phyloP scores from a whole-genome alignment of 768 basidiomycete genomes.

The Suillus bovinus region DNA sequence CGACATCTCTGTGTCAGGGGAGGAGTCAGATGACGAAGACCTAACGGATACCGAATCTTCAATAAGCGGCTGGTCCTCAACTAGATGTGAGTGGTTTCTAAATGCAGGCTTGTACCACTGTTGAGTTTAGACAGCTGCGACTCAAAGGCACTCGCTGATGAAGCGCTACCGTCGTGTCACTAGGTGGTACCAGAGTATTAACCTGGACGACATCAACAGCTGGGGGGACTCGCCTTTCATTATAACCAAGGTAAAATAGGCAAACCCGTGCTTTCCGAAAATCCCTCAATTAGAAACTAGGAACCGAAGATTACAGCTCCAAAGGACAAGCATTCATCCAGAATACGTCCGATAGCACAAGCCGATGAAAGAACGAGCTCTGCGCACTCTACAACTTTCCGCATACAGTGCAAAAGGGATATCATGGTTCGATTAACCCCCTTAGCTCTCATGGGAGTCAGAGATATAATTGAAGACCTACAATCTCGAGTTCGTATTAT shows the following conservation, averaged over 20 bases:
- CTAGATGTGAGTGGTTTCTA: slow-evolving; percentile 27
- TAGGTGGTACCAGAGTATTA: slow-evolving; percentile 45
- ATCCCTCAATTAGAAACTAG: background rate
- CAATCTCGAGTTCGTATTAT: slow-evolving; percentile 42
- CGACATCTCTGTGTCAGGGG: slow-evolving; percentile 58
- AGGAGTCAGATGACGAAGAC: slow-evolving; percentile 80
- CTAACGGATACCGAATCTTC: slow-evolving; percentile 50
- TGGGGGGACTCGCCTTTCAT: slow-evolving; percentile 53
- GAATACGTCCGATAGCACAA: background rate
- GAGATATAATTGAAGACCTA: slow-evolving; percentile 48
- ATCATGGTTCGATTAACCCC: slow-evolving; percentile 55
- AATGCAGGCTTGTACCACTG: slow-evolving; percentile 6
- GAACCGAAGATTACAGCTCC: background rate
- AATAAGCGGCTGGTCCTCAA: slow-evolving; percentile 43
- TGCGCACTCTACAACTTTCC: background rate
- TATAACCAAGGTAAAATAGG: slow-evolving; percentile 40
- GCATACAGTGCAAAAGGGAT: slow-evolving; percentile 15
- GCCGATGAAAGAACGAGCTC: background rate
- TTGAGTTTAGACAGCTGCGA: slow-evolving; percentile 22
- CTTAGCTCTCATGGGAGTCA: slow-evolving; percentile 46
- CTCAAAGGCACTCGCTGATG: slow-evolving; percentile 29
- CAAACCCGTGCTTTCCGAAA: background rate
- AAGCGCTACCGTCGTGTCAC: slow-evolving; percentile 50
- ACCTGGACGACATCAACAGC: slow-evolving; percentile 34
- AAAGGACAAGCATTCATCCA: background rate